phyloP scores from a whole-genome alignment of 2,329 filamentous ascomycete genomes.

The Colletotrichum lindemuthianum region DNA sequence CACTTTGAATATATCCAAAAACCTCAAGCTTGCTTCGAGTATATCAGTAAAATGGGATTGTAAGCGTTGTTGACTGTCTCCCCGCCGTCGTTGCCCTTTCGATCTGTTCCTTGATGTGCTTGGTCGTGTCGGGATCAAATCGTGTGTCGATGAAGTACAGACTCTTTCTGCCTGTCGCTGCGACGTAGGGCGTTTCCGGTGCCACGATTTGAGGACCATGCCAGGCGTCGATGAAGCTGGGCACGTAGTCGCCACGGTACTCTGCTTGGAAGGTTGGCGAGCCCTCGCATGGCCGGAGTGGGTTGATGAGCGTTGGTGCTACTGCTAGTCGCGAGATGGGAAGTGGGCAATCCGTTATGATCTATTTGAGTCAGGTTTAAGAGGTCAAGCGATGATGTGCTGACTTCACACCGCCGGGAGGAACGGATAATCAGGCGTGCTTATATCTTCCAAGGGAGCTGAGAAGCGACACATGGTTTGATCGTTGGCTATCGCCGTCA shows the following conservation, averaged over 20 bases:
- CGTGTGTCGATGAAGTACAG: slow-evolving; percentile 37
- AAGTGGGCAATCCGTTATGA: too few relatives aligned
- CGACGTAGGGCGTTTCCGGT: slow-evolving; percentile 36
- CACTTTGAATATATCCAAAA: too few relatives aligned
- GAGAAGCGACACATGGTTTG: too few relatives aligned
- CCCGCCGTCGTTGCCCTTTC: slow-evolving; percentile 17
- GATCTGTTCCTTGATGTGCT: slow-evolving; percentile 34
- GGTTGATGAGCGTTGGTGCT: not conserved
- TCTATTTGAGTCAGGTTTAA: too few relatives aligned
- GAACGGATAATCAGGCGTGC: too few relatives aligned
- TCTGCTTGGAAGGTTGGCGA: slow-evolving; percentile 10
- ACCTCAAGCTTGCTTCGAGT: too few relatives aligned
- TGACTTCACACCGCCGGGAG: too few relatives aligned
- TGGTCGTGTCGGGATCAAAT: slow-evolving; percentile 18
- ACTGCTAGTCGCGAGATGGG: not conserved
- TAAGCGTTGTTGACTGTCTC: too few relatives aligned
- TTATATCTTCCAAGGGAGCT: too few relatives aligned
- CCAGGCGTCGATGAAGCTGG: slow-evolving; percentile 24
- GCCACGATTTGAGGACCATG: slow-evolving; percentile 33
- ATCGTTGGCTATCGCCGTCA: too few relatives aligned
- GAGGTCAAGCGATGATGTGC: too few relatives aligned
- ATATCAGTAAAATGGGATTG: too few relatives aligned
- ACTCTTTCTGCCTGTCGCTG: slow-evolving; percentile 25
- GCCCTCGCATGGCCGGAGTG: not conserved
- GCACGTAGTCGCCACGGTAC: slow-evolving; percentile 25